Evolutionary conservation across 2,329 filamentous ascomycete species (phyloP).

Genomic region (Nemania sp.): DNA sequence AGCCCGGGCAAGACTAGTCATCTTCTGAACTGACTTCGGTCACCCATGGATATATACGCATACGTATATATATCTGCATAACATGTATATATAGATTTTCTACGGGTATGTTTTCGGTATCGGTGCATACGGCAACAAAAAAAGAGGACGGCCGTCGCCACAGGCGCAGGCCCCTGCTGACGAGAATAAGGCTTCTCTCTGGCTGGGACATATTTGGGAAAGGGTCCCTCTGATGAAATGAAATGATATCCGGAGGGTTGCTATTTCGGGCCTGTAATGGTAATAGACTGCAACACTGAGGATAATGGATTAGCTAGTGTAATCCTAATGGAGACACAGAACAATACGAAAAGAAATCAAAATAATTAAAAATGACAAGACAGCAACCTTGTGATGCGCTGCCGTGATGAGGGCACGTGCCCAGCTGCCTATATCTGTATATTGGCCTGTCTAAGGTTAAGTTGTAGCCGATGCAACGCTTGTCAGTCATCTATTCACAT

Average conservation of each 20-base stretch:
- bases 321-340: conserved; percentile 23
- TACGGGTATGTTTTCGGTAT: conserved; percentile 18
- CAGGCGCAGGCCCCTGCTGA: conserved; percentile 10
- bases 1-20: too few species aligned
- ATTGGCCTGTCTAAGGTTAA: too few species aligned
- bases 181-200: neutral
- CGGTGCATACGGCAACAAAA: conserved; percentile 26
- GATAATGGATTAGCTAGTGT: conserved; percentile 18
- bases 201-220: conserved; percentile 27
- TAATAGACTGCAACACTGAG: conserved; percentile 23
- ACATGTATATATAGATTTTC: conserved; percentile 19
- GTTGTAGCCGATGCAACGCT: too few species aligned
- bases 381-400: neutral
- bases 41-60: neutral
- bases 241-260: conserved; percentile 37
- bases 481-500: too few species aligned
- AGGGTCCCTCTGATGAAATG: conserved; percentile 27
- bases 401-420: neutral
- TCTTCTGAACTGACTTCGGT: too few species aligned
- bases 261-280: conserved; percentile 34
- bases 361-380: conserved; percentile 2
- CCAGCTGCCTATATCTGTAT: neutral
- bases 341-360: neutral
- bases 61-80: too few species aligned
- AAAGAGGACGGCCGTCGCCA: conserved; percentile 21